A percentile compares a stretch with the other conserved stretches of the same genome.
These are phyloP conservation scores for Pichia heedii DNA, from an alignment of 805 yeast genomes.

Conservation along the genomic window DNA sequence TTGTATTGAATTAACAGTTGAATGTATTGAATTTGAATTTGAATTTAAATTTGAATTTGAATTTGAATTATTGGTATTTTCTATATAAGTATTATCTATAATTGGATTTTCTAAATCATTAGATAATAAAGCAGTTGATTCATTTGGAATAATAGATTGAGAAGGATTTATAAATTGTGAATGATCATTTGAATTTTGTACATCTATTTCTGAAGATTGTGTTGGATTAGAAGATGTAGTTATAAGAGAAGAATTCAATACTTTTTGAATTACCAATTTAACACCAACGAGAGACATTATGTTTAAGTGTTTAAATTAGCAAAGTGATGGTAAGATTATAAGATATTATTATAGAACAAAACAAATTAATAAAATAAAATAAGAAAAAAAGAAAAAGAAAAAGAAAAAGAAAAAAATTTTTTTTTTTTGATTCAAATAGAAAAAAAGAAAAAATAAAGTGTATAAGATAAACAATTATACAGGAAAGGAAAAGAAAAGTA, in stretches of 20 bases:
- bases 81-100: neutral
- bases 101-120: neutral
- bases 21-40: neutral
- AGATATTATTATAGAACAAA: neutral
- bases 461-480: no score
- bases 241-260: neutral
- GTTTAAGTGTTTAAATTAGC: no score
- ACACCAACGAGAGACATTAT: conserved; percentile 7
- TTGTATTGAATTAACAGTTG: no score
- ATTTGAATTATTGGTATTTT: neutral
- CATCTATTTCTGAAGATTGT: neutral
- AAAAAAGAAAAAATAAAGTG: no score
- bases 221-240: neutral
- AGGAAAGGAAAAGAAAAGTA: no score
- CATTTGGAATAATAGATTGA: neutral
- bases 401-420: no score
- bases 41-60: neutral
- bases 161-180: neutral
- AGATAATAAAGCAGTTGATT: conserved; percentile 1
- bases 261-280: conserved; percentile 1
- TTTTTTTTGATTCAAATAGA: no score
- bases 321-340: neutral
- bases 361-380: no score
- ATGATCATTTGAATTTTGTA: neutral
- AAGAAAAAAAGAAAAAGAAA: no score